phyloP scores from a whole-genome alignment of 1,139 yeast genomes.

The Scheffersomyces titani region DNA sequence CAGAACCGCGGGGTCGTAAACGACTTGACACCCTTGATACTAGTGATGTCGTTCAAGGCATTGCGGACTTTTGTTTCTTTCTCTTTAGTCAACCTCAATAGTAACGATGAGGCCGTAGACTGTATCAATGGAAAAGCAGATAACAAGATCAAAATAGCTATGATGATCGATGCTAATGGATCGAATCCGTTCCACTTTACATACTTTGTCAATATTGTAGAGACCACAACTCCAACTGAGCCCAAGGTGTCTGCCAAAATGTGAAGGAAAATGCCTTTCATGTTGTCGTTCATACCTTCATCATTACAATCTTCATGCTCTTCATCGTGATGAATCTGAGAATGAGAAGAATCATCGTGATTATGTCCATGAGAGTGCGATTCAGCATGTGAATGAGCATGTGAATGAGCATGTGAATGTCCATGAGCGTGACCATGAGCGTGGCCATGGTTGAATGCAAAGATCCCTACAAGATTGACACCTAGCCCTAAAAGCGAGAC shows the following conservation, averaged over 20 bases:
- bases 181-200: constrained; percentile 73
- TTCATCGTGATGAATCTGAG: constrained; percentile 26
- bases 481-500: constrained; percentile 83
- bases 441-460: constrained; percentile 86
- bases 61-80: constrained; percentile 62
- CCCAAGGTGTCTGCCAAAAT: constrained; percentile 95
- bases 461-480: constrained; percentile 89
- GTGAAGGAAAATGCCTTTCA: constrained; percentile 92
- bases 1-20: constrained; percentile 90
- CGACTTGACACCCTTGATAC: constrained; percentile 78
- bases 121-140: constrained; percentile 84
- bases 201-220: constrained; percentile 67
- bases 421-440: constrained; percentile 37
- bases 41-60: constrained; percentile 64
- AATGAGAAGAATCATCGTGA: constrained; percentile 9
- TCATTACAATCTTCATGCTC: constrained; percentile 13
- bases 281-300: constrained; percentile 68
- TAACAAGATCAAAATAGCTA: constrained; percentile 74
- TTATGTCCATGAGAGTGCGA: constrained; percentile 20
- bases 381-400: constrained; percentile 27
- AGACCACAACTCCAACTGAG: constrained; percentile 90
- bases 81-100: constrained; percentile 58
- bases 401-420: constrained; percentile 37
- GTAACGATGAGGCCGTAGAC: constrained; percentile 74
- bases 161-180: constrained; percentile 87